These are phyloP conservation scores for Tranzscheliella williamsii DNA, from an alignment of 1,284 basidiomycete genomes.

Conservation along the genomic window DNA sequence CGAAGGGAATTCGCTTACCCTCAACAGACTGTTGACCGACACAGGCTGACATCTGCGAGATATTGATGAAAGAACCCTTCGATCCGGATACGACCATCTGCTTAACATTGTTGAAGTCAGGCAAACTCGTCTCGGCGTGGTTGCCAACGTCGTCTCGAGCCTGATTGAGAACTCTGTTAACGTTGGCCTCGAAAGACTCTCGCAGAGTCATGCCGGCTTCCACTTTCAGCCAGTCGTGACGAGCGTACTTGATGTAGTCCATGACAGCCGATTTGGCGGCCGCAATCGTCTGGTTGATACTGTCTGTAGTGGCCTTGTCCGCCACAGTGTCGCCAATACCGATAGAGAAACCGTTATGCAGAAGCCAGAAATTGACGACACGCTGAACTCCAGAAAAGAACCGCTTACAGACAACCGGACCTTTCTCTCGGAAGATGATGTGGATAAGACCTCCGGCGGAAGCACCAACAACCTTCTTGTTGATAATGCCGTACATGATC, in stretches of 20 bases:
- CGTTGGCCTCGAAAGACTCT: conserved; percentile 93
- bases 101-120: conserved; percentile 99
- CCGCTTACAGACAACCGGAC: conserved; percentile 85
- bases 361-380: conserved; percentile 97
- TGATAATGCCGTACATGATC: conserved; percentile 90
- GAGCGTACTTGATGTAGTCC: conserved; percentile 55
- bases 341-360: conserved; percentile 98
- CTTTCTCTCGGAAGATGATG: conserved; percentile 96
- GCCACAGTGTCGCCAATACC: conserved; percentile 99
- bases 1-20: conserved; percentile 96
- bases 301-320: conserved; percentile 79
- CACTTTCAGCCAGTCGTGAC: conserved; percentile 56
- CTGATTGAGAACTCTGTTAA: conserved; percentile 88
- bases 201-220: conserved; percentile 94
- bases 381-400: conserved; percentile 93
- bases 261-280: conserved; percentile 70
- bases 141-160: conserved; percentile 95
- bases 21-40: conserved; percentile 98
- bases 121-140: conserved; percentile 90
- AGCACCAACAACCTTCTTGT: conserved; percentile 97
- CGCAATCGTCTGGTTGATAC: conserved; percentile 80
- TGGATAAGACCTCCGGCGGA: conserved; percentile 88
- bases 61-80: conserved; percentile 92
- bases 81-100: conserved; percentile 99
- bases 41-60: conserved; percentile 99